phyloP scores from a whole-genome alignment of 179 eudicot genomes.

The Corrigiola litoralis region DNA sequence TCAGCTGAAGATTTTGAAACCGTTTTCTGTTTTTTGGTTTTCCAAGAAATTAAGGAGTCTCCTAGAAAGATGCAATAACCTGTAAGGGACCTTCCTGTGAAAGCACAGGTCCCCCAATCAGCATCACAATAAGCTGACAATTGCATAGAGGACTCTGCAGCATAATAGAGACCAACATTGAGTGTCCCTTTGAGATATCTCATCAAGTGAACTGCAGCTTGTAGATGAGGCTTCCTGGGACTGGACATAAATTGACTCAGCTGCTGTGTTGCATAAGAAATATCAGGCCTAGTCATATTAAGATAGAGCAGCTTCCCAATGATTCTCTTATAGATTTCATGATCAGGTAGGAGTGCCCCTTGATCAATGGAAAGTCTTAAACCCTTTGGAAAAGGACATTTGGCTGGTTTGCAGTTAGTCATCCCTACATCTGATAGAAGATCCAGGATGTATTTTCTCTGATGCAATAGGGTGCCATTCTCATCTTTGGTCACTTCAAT shows the following conservation, averaged over 20 bases:
- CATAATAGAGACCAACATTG: background rate
- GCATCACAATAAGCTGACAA: background rate
- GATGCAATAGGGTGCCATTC: background rate
- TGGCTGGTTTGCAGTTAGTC: background rate
- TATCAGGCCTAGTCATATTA: background rate
- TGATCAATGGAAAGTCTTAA: background rate
- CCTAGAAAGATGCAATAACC: too few species aligned
- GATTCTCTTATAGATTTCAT: background rate
- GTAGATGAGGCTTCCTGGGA: background rate
- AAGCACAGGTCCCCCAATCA: background rate
- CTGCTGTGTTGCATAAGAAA: background rate
- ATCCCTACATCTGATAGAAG: background rate
- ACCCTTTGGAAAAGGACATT: background rate
- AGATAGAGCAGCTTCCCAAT: background rate
- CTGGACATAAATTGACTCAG: background rate
- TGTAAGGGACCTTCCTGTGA: background rate
- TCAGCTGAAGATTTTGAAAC: background rate
- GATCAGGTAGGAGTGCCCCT: background rate
- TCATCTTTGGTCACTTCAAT: background rate
- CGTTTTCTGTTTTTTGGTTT: background rate
- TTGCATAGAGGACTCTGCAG: background rate
- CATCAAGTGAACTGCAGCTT: background rate
- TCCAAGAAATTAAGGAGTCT: background rate
- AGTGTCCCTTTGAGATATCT: background rate
- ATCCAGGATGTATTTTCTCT: constrained; percentile 3